These are phyloP conservation scores for Hymenoscyphus linearis DNA, from an alignment of 2,329 filamentous ascomycete species.

Conservation along the genomic window DNA sequence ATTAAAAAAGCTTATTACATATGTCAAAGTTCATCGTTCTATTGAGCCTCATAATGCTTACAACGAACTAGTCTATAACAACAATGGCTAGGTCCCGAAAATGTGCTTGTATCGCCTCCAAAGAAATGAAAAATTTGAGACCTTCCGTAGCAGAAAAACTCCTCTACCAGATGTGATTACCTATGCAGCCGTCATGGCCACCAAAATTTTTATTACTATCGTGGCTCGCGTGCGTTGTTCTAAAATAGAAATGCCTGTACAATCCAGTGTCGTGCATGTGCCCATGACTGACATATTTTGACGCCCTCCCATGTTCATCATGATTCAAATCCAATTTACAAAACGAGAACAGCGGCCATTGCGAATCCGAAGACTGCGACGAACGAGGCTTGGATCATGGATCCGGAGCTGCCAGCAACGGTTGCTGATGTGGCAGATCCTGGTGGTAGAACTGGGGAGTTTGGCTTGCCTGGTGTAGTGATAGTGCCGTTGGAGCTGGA, in stretches of 20 bases:
- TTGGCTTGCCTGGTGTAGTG: not conserved
- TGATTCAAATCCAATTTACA: constrained; percentile 21
- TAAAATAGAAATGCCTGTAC: not conserved
- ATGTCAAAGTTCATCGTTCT: not conserved
- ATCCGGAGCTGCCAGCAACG: constrained; percentile 11
- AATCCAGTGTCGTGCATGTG: not conserved
- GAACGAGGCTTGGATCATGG: constrained; percentile 18
- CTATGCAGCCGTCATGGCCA: not conserved
- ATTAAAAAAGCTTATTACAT: not conserved
- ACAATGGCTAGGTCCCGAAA: not conserved
- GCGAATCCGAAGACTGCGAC: constrained; percentile 19
- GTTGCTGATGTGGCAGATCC: not conserved
- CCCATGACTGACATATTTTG: not conserved
- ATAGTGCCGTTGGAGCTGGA: constrained; percentile 7
- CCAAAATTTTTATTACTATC: not conserved
- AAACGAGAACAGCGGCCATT: constrained; percentile 19
- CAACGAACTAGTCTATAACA: not conserved
- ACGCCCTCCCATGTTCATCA: not conserved
- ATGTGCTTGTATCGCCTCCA: not conserved
- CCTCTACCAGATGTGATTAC: constrained; percentile 5
- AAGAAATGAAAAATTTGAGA: not conserved
- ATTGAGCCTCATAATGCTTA: not conserved
- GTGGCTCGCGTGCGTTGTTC: too few relatives aligned
- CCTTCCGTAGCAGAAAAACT: constrained; percentile 1
- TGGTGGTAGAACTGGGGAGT: not conserved